Base-by-base conservation (phyloP, 495 filamentous ascomycete genomes). In the Polyplosphaeria fusca region DNA sequence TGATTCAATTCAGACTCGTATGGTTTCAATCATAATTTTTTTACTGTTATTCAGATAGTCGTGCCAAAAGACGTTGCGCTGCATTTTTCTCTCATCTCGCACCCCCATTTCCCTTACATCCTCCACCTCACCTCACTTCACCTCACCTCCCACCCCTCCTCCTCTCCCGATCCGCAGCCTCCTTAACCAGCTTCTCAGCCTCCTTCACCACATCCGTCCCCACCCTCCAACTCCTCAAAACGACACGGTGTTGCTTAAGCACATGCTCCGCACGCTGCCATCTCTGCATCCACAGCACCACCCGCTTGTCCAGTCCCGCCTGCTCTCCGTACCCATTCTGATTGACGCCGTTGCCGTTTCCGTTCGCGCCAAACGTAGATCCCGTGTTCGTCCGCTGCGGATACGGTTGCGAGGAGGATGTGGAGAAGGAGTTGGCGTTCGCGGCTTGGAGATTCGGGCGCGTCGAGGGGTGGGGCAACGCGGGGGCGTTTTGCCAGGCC, bases 161-260 rank as follows among this genome's bases (percentile, higher is more conserved):
- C 62, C 51, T 69, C 53, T 9, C 59, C 58, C 51, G 58, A 51
- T 51, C 69, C 69, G 20, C 47, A 16, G 18, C 52, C 61, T 59
- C 32, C 52, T 57, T 43, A 5, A 59, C 43, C 41, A 59, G 42
- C 53, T 20, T 32, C 41, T 58, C 61, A 4, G 58, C 61, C 50
- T 67, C 61, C 48, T 79, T 76, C 61, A 81, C 72, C 4, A 88
- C 86, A 78, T 97, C 93, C n/a, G 75, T 77, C 0, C 93, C 93
- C 4, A 82, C 81, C 39, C 89, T 79, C 93, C 93, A 98, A 54
- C 81, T 91, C 54, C 86, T 82, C 53, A 99, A 70, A 57, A 82
- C 71, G 0, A 97, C 89, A 1, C 86, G 87, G 46, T 81, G 74
- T 0, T 76, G 67, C 3, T 82, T 81, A 7, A 97, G 77, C 5